Conservation (phyloP, 2,329 filamentous ascomycete genomes). For the Cladophialophora yegresii region DNA sequence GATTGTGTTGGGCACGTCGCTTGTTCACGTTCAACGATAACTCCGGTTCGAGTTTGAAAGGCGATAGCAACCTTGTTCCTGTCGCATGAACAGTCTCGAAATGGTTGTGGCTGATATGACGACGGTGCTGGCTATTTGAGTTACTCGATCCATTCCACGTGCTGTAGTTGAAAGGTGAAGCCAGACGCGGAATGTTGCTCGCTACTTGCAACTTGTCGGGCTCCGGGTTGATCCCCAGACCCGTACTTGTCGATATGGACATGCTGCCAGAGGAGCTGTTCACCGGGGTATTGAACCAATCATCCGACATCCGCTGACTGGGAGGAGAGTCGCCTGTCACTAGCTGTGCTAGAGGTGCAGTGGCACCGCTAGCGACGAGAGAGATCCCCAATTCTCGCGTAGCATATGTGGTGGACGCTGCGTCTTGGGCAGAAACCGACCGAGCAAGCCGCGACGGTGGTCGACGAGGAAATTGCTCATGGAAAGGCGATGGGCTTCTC, state of each 20-base stretch:
- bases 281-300: slow-evolving; percentile 45
- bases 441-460: slow-evolving; percentile 36
- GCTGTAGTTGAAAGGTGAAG: slow-evolving; percentile 53
- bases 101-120: slow-evolving; percentile 41
- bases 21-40: slow-evolving; percentile 56
- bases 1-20: slow-evolving; percentile 58
- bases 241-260: slow-evolving; percentile 30
- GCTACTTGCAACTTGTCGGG: slow-evolving; percentile 31
- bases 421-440: slow-evolving; percentile 32
- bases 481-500: slow-evolving; percentile 62
- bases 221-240: slow-evolving; percentile 32
- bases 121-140: slow-evolving; percentile 37
- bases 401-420: slow-evolving; percentile 42
- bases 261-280: slow-evolving; percentile 27
- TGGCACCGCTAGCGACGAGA: slow-evolving; percentile 47
- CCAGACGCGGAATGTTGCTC: slow-evolving; percentile 46
- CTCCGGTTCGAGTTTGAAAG: slow-evolving; percentile 57
- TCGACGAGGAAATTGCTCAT: slow-evolving; percentile 42
- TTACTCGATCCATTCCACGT: slow-evolving; percentile 50
- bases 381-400: slow-evolving; percentile 51
- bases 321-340: slow-evolving; percentile 39
- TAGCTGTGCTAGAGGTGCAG: slow-evolving; percentile 42
- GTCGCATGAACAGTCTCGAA: slow-evolving; percentile 51
- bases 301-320: slow-evolving; percentile 34
- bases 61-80: slow-evolving; percentile 51